These are phyloP conservation scores for Erodium trifolium DNA, from an alignment of 441 rosid species.

Conservation along the genomic window DNA sequence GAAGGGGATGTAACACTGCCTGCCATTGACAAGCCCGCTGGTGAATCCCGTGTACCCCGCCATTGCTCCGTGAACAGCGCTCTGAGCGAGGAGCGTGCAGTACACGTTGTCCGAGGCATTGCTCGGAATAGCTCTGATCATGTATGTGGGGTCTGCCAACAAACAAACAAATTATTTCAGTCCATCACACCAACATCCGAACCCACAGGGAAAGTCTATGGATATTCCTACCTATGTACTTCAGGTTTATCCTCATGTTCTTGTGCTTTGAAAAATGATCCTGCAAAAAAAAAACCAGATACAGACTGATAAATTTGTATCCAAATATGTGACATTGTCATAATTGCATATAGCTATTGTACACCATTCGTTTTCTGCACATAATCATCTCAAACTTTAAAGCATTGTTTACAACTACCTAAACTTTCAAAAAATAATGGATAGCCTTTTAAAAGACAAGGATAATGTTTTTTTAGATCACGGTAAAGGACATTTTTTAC, in stretches of 20 bases:
- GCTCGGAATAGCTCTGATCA: conserved; percentile 47
- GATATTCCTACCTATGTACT: conserved; percentile 57
- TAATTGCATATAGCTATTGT: too few species aligned
- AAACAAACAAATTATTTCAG: conserved; percentile 1
- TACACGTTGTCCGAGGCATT: conserved; percentile 95
- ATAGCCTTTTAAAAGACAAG: too few species aligned
- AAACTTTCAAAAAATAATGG: too few species aligned
- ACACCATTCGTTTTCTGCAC: too few species aligned
- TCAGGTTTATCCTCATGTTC: conserved; percentile 67
- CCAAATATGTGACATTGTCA: too few species aligned
- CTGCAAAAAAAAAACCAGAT: conserved; percentile 30
- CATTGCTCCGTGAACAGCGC: conserved; percentile 91
- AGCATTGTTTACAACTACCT: too few species aligned
- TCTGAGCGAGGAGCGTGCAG: conserved; percentile 30
- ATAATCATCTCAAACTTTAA: too few species aligned
- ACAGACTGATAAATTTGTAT: too few species aligned
- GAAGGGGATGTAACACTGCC: conserved; percentile 91
- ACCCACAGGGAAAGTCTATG: too few species aligned
- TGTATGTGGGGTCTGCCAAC: conserved; percentile 49
- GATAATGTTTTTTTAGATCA: too few species aligned
- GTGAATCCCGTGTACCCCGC: conserved; percentile 96
- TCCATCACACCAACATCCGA: conserved; percentile 5
- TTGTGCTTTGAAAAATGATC: conserved; percentile 48
- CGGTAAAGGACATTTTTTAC: too few species aligned
- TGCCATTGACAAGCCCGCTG: conserved; percentile 78